Conservation (phyloP, 2,329 filamentous ascomycete species). For the Cercospora sp. region DNA sequence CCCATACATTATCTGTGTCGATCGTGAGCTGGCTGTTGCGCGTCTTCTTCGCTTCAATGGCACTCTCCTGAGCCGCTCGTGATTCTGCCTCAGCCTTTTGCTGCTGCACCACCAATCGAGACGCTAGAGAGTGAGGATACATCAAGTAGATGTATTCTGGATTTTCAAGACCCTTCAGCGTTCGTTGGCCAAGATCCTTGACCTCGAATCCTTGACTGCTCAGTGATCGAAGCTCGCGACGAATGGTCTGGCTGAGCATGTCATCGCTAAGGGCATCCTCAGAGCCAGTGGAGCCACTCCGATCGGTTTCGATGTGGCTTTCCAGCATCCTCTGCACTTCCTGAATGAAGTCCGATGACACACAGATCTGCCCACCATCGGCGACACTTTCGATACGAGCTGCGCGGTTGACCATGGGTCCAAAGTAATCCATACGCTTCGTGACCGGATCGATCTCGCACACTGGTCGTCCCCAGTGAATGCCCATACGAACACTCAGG, state of each 20-base stretch:
- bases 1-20: conserved; percentile 83
- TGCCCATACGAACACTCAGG: conserved; percentile 93
- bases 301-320: conserved; percentile 82
- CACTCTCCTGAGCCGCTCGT: conserved; percentile 33
- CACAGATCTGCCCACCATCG: conserved; percentile 94
- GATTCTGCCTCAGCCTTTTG: conserved; percentile 49
- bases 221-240: conserved; percentile 81
- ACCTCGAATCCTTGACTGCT: conserved; percentile 93
- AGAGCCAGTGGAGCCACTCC: conserved; percentile 65
- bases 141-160: conserved; percentile 94
- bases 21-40: conserved; percentile 69
- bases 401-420: conserved; percentile 97
- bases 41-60: conserved; percentile 53
- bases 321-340: conserved; percentile 91
- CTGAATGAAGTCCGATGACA: conserved; percentile 94
- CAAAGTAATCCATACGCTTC: conserved; percentile 98
- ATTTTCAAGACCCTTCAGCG: conserved; percentile 95
- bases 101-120: conserved; percentile 71
- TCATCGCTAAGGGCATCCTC: conserved; percentile 79
- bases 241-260: conserved; percentile 70
- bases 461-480: conserved; percentile 92
- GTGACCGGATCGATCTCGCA: conserved; percentile 96
- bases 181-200: conserved; percentile 92
- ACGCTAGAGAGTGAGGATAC: conserved; percentile 84
- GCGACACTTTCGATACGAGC: conserved; percentile 91